phyloP scores from a whole-genome alignment of 1,139 yeast genomes.

The Yamadazyma diospyri region DNA sequence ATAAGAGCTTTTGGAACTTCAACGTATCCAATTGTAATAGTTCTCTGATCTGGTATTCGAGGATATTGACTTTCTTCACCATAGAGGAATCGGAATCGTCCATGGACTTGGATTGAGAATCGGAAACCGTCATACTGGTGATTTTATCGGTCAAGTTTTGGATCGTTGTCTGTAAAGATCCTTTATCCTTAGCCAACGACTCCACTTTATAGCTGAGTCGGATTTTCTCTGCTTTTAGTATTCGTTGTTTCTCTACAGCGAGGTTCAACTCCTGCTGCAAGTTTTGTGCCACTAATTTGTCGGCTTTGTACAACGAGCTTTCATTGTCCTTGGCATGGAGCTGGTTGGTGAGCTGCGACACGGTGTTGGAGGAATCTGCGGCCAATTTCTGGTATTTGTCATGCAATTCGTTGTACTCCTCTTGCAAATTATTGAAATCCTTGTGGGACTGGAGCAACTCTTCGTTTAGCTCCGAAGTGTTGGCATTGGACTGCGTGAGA shows the following conservation, averaged over 20 bases:
- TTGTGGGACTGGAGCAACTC: constrained; percentile 21
- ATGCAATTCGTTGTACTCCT: constrained; percentile 21
- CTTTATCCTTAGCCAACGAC: constrained; percentile 35
- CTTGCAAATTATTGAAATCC: constrained; percentile 21
- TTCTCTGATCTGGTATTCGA: constrained; percentile 38
- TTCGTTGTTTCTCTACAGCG: constrained; percentile 47
- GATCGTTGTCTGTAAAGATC: constrained; percentile 28
- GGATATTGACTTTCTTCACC: constrained; percentile 18
- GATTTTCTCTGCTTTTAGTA: constrained; percentile 48
- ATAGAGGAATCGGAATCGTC: constrained; percentile 13
- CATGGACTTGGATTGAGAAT: constrained; percentile 12
- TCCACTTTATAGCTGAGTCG: constrained; percentile 42
- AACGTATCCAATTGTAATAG: constrained; percentile 34
- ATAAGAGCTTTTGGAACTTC: constrained; percentile 41
- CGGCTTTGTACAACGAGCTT: constrained; percentile 18
- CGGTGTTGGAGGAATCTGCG: constrained; percentile 23
- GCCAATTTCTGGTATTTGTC: constrained; percentile 22
- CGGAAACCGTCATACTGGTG: constrained; percentile 19
- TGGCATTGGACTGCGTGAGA: constrained; percentile 1
- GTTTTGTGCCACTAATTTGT: constrained; percentile 22
- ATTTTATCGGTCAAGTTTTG: constrained; percentile 31
- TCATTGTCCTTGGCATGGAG: constrained; percentile 28
- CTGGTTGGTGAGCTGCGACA: constrained; percentile 27
- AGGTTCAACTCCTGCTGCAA: constrained; percentile 36
- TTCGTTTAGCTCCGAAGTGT: constrained; percentile 13